Evolutionary conservation across 202 grass and related monocot genomes (phyloP), one percentile per base, ranked within the genome.

Genomic region (Zoysia matrella): DNA sequence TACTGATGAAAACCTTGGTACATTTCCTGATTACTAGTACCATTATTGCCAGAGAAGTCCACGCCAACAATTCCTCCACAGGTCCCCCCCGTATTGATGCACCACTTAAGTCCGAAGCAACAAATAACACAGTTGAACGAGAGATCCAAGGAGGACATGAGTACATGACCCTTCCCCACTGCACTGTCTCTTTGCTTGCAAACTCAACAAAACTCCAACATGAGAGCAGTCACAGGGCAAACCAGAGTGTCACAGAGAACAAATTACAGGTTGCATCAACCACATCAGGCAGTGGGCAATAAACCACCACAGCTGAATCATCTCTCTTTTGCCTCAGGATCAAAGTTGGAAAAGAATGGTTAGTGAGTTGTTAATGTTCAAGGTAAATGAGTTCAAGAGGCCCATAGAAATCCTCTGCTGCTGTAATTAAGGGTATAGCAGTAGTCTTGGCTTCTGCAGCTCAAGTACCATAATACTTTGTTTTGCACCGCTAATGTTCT

Each of bases 391-490:
- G 64, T 86, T 74, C 57, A 83, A 82, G 81, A 91, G 56, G 78
- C 72, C 44, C 57, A 64, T 36, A 66, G 69, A 76, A 83, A 88
- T 74, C 81, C 74, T 64, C 60, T 74, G 45, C 78, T 72, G 1
- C 66, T 64, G 68, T 84, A 16, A 70, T 83, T 3, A 86, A 88
- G 52, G 82, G 90, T 82, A 46, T 77, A 69, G 82, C 78, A 40
- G 85, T 88, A 85, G 70, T 74, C 77, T 78, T 50, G 54, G 74
- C 88, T 47, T 89, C 88, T 46, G 77, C 52, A 82, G 60, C 80
- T 30, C 75, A 88, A 62, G 87, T 82, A 87, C 14, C 56, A 46
- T 16, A 68, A n/a, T 40, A 61, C 13, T 6, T 57, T 12, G 3
- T 0, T 2, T 12, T 73, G 11, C 12, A 56, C 8, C 30, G 6